Conservation (phyloP, 805 yeast genomes). For the Metschnikowia reukaufii region DNA sequence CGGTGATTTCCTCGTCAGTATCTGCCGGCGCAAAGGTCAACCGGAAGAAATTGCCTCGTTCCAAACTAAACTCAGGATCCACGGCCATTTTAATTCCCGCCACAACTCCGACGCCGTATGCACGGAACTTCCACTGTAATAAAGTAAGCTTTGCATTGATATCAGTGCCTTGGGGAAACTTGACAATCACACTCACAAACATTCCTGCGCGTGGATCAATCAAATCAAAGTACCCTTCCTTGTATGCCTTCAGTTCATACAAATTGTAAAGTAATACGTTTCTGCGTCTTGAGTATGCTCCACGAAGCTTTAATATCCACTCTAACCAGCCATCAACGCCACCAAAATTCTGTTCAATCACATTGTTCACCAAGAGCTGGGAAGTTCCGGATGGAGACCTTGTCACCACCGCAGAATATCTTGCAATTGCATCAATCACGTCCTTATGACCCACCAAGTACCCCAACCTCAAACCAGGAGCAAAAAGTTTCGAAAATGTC, state of each 20-base stretch:
- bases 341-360: constrained; percentile 19
- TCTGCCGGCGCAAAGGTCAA: constrained; percentile 31
- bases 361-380: constrained; percentile 19
- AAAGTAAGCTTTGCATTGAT: constrained; percentile 8
- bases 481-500: constrained; percentile 23
- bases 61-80: constrained; percentile 14
- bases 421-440: constrained; percentile 16
- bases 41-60: constrained; percentile 15
- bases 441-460: constrained; percentile 21
- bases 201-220: constrained; percentile 28
- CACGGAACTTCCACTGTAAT: constrained; percentile 17
- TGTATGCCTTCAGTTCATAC: constrained; percentile 21
- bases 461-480: constrained; percentile 23
- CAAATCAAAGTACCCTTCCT: constrained; percentile 21
- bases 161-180: constrained; percentile 15
- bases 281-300: constrained; percentile 45
- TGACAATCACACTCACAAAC: constrained; percentile 22
- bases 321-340: constrained; percentile 42
- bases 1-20: constrained; percentile 20
- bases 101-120: constrained; percentile 16
- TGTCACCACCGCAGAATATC: constrained; percentile 19
- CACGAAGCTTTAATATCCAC: constrained; percentile 51
- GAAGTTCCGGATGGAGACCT: constrained; percentile 21
- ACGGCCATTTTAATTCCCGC: constrained; percentile 24
- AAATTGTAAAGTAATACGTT: constrained; percentile 27